Percentiles rank a stretch among this genome's conserved stretches.
Conservation (phyloP, 805 yeast genomes). For the Metschnikowia borealis region DNA sequence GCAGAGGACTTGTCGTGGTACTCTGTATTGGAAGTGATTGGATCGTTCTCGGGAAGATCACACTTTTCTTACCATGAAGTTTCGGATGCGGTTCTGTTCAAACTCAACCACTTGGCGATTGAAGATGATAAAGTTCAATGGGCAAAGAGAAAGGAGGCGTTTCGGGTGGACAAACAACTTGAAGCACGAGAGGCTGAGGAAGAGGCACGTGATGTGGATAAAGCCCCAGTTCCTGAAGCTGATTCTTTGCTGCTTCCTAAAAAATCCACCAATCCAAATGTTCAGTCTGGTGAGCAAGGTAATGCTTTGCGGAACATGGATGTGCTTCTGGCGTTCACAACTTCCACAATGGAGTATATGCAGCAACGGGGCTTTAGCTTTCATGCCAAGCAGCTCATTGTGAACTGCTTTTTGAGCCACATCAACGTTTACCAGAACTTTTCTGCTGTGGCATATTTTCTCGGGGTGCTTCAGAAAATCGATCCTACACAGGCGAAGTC, state of each 20-base stretch:
- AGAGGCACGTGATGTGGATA: conserved; percentile 1
- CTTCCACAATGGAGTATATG: conserved; percentile 23
- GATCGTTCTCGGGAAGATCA: conserved; percentile 18
- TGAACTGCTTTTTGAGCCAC: conserved; percentile 37
- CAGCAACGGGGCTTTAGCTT: background rate
- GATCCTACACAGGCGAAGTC: background rate
- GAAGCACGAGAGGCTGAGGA: background rate
- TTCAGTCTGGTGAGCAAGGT: conserved; percentile 26
- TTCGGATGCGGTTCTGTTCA: conserved; percentile 26
- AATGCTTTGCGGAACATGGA: conserved; percentile 30
- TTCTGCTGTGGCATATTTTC: conserved; percentile 26
- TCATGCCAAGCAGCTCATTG: conserved; percentile 21
- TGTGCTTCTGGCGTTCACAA: conserved; percentile 22
- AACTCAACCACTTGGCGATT: conserved; percentile 24
- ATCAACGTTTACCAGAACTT: conserved; percentile 32
- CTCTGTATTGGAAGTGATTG: conserved; percentile 30
- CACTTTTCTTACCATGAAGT: conserved; percentile 25
- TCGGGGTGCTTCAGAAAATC: conserved; percentile 22
- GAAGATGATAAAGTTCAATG: conserved; percentile 23
- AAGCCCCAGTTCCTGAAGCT: background rate
- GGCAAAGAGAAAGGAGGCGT: conserved; percentile 11
- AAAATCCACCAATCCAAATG: conserved; percentile 24
- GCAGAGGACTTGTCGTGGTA: conserved; percentile 24
- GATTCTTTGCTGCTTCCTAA: conserved; percentile 11
- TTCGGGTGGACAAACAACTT: background rate